A percentile compares a stretch with the other conserved stretches of the same genome.
Conservation (phyloP, 257 asterid genomes). For the Echites panduratus region DNA sequence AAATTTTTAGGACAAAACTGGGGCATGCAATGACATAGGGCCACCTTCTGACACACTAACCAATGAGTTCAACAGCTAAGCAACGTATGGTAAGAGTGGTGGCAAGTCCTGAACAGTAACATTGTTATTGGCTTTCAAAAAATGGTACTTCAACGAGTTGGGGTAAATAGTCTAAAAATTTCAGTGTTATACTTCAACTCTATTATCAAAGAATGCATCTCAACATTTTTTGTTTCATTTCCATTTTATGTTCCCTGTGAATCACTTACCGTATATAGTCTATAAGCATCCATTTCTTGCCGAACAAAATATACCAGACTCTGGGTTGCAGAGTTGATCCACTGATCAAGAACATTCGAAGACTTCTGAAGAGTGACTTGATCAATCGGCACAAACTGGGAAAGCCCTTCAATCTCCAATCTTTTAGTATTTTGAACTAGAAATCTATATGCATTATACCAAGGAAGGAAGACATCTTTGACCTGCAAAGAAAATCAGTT, state of each 20-base stretch:
- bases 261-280: slow-evolving; percentile 67
- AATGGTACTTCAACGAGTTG: background rate
- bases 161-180: background rate
- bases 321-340: slow-evolving; percentile 95
- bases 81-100: background rate
- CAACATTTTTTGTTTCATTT: background rate
- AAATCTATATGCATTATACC: slow-evolving; percentile 99
- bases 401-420: slow-evolving; percentile 80
- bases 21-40: background rate
- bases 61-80: background rate
- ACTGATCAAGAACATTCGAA: slow-evolving; percentile 86
- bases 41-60: background rate
- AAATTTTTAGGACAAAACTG: background rate
- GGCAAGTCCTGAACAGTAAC: background rate
- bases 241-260: background rate
- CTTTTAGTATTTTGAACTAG: slow-evolving; percentile 96
- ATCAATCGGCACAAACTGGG: slow-evolving; percentile 75
- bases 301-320: slow-evolving; percentile 89
- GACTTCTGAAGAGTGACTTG: slow-evolving; percentile 60
- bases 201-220: background rate
- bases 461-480: slow-evolving; percentile 90
- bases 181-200: background rate
- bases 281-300: slow-evolving; percentile 93
- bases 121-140: background rate
- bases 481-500: slow-evolving; percentile 24